Evolutionary conservation across 1,139 yeast species (phyloP), one percentile per base, ranked within the genome.

Genomic region (Nakaseomyces nivariensis): DNA sequence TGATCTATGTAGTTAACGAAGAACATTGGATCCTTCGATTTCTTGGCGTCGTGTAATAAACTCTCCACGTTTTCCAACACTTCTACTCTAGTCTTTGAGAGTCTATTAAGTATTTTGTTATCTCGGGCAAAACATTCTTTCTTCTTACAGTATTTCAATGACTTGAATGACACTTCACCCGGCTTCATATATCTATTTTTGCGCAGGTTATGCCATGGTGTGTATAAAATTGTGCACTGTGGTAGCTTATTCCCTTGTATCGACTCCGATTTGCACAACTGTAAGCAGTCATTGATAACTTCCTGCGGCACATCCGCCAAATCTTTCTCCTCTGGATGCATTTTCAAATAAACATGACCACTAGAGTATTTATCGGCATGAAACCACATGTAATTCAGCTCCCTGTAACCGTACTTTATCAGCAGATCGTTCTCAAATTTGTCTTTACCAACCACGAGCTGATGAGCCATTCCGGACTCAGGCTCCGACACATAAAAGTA

Each of bases 291-390:
- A 1, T 85, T 80, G 2, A 86, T 72, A 43, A 67, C 64, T 32
- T 76, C 79, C 69, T 75, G 63, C 57, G 72, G 66, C 40, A 86
- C 72, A 43, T 67, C 64, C 32, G 76, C 79, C 69, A 75, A 63
- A 56, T 72, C 64, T 40, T 73, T 77, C 24, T 74, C 74, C 13
- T 70, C 72, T 2, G 68, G 67, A 1, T 70, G 66, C 36, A 84
- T 67, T 50, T 87, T 77, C 33, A 85, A 67, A 59, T 87, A 87
- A n/a, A 87, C 75, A 63, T 87, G 95, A 0, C 94, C 95, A 43
- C 90, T 82, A 9, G 90, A 82, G 49, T 81, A 73, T 57, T 83
- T 84, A 59, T 85, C 94, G 7, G 83, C 90, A 64, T 86, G 95
- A 61, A 87, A 86, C 94, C 96, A 87, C 7, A 85, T 70, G 61